These are phyloP conservation scores for Phytophthora fragariaefolia DNA, from an alignment of 352 stramenopile genomes.

Conservation along the genomic window DNA sequence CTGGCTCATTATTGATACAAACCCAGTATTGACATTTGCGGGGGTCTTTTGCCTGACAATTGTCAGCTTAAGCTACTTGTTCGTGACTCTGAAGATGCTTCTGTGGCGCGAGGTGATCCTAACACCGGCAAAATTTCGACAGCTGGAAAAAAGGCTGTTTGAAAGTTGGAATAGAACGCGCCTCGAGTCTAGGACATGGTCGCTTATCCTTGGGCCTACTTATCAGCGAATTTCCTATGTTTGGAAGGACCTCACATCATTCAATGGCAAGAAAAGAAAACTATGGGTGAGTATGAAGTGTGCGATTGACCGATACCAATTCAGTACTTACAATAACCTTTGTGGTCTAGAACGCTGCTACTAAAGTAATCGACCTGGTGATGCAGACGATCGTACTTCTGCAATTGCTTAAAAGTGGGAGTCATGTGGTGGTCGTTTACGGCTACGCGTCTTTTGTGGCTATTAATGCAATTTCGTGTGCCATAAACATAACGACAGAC, in stretches of 20 bases:
- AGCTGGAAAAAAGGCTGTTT: constrained; percentile 9
- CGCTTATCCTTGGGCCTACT: constrained; percentile 1
- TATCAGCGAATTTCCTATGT: neutral
- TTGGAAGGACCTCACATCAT: constrained; percentile 29
- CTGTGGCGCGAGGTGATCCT: constrained; percentile 20
- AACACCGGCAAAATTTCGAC: neutral
- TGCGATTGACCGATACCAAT: neutral
- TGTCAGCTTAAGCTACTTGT: constrained; percentile 15
- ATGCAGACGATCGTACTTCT: constrained; percentile 26
- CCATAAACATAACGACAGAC: constrained; percentile 19
- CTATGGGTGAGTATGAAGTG: constrained; percentile 22
- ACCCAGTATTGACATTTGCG: neutral
- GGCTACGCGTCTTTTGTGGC: constrained; percentile 22
- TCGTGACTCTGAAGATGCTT: constrained; percentile 25
- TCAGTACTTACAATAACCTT: neutral
- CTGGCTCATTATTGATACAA: constrained; percentile 30
- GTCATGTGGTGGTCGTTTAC: constrained; percentile 9
- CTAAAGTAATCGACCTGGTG: constrained; percentile 24
- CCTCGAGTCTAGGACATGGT: constrained; percentile 9
- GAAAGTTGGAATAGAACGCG: constrained; percentile 1
- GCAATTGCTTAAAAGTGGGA: constrained; percentile 20
- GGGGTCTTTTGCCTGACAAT: constrained; percentile 3
- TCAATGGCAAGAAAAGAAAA: constrained; percentile 29
- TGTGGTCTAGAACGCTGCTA: constrained; percentile 19
- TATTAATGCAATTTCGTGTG: constrained; percentile 27